These are phyloP conservation scores for Penicillium verhagenii DNA, from an alignment of 495 filamentous ascomycete genomes.

Conservation along the genomic window DNA sequence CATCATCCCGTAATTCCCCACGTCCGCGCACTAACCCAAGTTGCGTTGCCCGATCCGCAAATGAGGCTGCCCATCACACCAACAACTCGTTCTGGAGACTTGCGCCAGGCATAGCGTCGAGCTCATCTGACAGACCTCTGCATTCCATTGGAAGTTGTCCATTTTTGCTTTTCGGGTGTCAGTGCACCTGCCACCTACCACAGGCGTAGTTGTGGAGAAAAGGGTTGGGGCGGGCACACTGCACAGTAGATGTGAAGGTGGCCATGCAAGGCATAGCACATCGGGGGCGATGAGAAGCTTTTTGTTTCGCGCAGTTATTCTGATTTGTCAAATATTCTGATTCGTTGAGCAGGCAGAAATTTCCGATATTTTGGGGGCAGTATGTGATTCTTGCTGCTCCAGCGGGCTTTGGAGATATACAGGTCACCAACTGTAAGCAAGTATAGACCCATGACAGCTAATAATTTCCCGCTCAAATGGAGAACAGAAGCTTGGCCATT, in stretches of 20 bases:
- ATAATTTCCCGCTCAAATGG: conserved; percentile 4
- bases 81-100: conserved; percentile 28
- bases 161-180: neutral
- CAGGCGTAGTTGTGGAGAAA: conserved; percentile 13
- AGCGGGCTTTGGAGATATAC: neutral
- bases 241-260: conserved; percentile 9
- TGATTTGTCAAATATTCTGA: neutral
- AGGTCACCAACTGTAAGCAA: neutral
- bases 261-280: neutral
- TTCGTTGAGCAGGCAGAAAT: neutral
- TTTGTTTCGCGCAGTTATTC: neutral
- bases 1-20: conserved; percentile 24
- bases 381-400: neutral
- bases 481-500: neutral
- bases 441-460: neutral
- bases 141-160: conserved; percentile 1
- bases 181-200: conserved; percentile 15
- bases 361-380: neutral
- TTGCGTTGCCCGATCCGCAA: conserved; percentile 23
- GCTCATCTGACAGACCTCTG: conserved; percentile 28
- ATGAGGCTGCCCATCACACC: conserved; percentile 26
- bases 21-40: conserved; percentile 5
- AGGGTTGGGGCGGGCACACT: conserved; percentile 12
- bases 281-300: neutral
- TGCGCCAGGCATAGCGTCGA: conserved; percentile 19